A percentile compares a stretch with the other conserved stretches of the same genome.
Evolutionary conservation across 2,329 filamentous ascomycete species (phyloP).

Genomic region (Cercospora nicotianae): DNA sequence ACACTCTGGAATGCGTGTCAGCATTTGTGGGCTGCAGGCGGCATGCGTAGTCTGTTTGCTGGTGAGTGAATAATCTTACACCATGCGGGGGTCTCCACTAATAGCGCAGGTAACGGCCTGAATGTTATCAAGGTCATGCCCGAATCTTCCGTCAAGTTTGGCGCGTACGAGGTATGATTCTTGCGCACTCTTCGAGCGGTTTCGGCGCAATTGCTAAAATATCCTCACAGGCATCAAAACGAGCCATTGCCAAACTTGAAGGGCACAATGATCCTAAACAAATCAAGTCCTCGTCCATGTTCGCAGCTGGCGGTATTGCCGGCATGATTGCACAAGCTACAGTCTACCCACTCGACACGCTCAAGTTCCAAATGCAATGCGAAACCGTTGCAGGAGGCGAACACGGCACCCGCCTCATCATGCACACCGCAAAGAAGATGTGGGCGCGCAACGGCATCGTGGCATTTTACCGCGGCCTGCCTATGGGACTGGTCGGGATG

Average conservation of each 20-base stretch:
- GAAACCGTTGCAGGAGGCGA: constrained; percentile 85
- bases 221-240: constrained; percentile 69
- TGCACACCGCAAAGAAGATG: constrained; percentile 84
- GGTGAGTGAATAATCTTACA: constrained; percentile 54
- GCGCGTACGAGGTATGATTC: constrained; percentile 76
- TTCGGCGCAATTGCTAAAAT: constrained; percentile 12
- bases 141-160: constrained; percentile 97
- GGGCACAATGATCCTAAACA: constrained; percentile 78
- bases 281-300: constrained; percentile 83
- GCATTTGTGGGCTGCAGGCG: constrained; percentile 82
- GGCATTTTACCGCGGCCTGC: constrained; percentile 85
- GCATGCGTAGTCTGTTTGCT: constrained; percentile 85
- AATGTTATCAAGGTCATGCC: constrained; percentile 99
- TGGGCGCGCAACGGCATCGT: constrained; percentile 71
- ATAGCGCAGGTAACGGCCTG: constrained; percentile 75
- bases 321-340: constrained; percentile 94
- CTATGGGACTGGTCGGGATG: constrained; percentile 92
- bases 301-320: constrained; percentile 83
- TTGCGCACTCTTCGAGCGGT: not conserved
- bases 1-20: constrained; percentile 72
- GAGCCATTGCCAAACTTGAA: constrained; percentile 79
- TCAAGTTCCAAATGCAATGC: constrained; percentile 88
- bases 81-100: not conserved
- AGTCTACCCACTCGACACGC: constrained; percentile 89
- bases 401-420: constrained; percentile 78